phyloP scores from a whole-genome alignment of 176 grass and related monocot species.

The Zizania latifolia region DNA sequence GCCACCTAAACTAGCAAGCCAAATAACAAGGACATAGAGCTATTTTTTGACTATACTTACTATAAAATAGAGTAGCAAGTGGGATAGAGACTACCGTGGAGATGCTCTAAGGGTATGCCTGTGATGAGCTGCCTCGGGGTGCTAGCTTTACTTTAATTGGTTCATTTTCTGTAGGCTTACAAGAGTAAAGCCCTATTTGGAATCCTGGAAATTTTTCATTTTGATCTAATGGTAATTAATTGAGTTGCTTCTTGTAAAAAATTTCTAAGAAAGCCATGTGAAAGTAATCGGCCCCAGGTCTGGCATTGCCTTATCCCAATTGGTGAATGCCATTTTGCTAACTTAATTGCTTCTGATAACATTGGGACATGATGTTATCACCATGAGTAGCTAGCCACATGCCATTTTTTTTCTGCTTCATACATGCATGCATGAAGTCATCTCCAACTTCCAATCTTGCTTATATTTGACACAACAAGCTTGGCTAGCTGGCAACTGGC shows the following conservation, averaged over 20 bases:
- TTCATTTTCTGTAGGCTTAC: neutral
- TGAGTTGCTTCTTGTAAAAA: neutral
- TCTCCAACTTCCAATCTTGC: constrained; percentile 28
- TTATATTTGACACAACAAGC: constrained; percentile 25
- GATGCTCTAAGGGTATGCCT: too few species aligned
- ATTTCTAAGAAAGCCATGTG: neutral
- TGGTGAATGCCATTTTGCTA: neutral
- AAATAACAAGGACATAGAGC: too few species aligned
- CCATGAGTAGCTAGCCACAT: constrained; percentile 9
- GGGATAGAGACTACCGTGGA: too few species aligned
- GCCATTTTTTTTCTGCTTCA: neutral
- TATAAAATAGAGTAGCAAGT: too few species aligned
- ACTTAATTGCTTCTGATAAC: neutral
- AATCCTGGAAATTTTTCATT: too few species aligned
- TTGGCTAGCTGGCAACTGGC: constrained; percentile 3
- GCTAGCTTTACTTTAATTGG: neutral
- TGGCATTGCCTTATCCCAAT: constrained; percentile 19
- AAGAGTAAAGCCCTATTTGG: too few species aligned
- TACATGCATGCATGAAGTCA: constrained; percentile 29
- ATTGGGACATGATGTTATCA: constrained; percentile 11
- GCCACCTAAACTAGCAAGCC: too few species aligned
- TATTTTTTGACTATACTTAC: neutral
- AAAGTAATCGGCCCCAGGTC: neutral
- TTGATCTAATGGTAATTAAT: too few species aligned
- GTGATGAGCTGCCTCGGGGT: neutral